Percentiles rank a stretch among this genome's conserved stretches.
phyloP scores from a whole-genome alignment of 441 rosid genomes.

The Kokia cookei region DNA sequence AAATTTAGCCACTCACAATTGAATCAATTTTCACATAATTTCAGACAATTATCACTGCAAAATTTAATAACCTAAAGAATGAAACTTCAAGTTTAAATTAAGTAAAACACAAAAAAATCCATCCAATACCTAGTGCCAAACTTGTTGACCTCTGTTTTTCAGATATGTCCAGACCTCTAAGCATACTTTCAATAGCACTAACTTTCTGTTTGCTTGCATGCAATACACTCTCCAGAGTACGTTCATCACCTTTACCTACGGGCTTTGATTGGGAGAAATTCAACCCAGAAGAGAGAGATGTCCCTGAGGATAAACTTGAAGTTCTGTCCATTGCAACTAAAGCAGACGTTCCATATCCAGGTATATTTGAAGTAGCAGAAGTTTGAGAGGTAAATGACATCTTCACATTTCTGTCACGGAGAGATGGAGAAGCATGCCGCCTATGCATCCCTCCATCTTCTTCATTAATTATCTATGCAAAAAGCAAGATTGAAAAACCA shows the following conservation, averaged over 20 bases:
- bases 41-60: slow-evolving; percentile 11
- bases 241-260: slow-evolving; percentile 68
- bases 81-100: neutral
- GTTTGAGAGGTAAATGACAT: slow-evolving; percentile 49
- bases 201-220: slow-evolving; percentile 99
- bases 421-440: slow-evolving; percentile 94
- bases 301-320: slow-evolving; percentile 69
- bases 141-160: slow-evolving; percentile 83
- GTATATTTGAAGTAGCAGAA: slow-evolving; percentile 44
- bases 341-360: slow-evolving; percentile 96
- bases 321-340: slow-evolving; percentile 94
- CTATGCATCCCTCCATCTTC: slow-evolving; percentile 96
- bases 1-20: slow-evolving; percentile 58
- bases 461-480: slow-evolving; percentile 77
- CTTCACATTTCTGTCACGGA: slow-evolving; percentile 81
- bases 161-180: slow-evolving; percentile 84
- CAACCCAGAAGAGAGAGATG: slow-evolving; percentile 75
- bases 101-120: slow-evolving; percentile 18
- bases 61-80: slow-evolving; percentile 12
- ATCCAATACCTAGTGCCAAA: slow-evolving; percentile 93
- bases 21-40: neutral
- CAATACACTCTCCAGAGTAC: slow-evolving; percentile 92
- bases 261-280: slow-evolving; percentile 72
- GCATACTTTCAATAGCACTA: slow-evolving; percentile 99
- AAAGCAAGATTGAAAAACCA: slow-evolving; percentile 8